These are phyloP conservation scores for Stygiomarasmius scandens DNA, from an alignment of 1,284 basidiomycete species.

Conservation along the genomic window DNA sequence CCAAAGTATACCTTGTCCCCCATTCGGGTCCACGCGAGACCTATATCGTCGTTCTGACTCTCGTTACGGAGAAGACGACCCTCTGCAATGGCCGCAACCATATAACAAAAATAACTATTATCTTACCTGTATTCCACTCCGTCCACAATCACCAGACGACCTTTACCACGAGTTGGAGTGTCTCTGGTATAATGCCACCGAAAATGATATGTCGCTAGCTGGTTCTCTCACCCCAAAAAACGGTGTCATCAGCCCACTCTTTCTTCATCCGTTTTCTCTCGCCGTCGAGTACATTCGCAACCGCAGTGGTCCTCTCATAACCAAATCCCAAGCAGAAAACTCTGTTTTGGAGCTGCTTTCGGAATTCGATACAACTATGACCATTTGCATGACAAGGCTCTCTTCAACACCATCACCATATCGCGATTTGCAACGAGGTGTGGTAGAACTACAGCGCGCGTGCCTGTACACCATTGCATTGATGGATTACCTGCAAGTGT, in stretches of 20 bases:
- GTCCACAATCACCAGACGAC: neutral
- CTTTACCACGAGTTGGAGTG: neutral
- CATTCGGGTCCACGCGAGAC: constrained; percentile 9
- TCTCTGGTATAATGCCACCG: neutral
- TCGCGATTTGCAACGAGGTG: neutral
- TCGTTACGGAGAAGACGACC: constrained; percentile 4
- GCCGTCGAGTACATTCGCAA: neutral
- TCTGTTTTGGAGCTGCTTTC: neutral
- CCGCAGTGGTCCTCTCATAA: neutral
- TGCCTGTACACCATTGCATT: neutral
- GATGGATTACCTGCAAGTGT: neutral
- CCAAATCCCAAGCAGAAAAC: neutral
- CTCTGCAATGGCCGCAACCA: constrained; percentile 3
- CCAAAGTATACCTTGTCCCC: neutral
- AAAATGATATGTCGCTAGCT: neutral
- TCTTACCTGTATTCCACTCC: neutral
- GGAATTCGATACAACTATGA: neutral
- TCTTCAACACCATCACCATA: neutral
- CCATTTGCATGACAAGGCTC: neutral
- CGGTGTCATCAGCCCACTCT: neutral
- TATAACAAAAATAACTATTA: neutral
- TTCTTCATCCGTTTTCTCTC: neutral
- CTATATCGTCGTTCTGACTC: constrained; percentile 3
- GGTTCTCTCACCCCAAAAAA: neutral
- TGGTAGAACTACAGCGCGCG: constrained; percentile 3